Conservation (phyloP, 2,329 filamentous ascomycete genomes). For the Exophiala phaeomuriformis region DNA sequence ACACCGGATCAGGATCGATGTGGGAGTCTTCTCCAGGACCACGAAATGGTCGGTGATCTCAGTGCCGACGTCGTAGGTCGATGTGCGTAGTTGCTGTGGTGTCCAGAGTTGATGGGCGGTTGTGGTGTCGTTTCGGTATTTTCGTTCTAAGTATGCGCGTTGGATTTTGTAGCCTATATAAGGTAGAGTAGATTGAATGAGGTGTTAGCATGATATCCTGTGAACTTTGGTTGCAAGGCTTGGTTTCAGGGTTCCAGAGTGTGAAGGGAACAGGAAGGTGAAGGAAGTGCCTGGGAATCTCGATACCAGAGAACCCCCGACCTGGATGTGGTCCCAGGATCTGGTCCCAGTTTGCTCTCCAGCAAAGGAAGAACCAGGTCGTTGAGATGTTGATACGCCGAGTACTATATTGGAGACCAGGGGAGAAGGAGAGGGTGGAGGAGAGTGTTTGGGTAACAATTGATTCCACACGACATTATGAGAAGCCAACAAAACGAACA, state of each 20-base stretch:
- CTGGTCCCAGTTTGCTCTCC: too few relatives aligned
- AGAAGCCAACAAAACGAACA: background rate
- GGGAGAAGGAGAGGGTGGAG: too few relatives aligned
- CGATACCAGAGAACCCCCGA: too few relatives aligned
- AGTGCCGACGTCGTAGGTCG: constrained; percentile 56
- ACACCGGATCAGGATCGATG: constrained; percentile 56
- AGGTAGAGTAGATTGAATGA: background rate
- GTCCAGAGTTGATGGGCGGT: constrained; percentile 54
- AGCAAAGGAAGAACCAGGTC: too few relatives aligned
- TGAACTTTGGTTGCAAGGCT: background rate
- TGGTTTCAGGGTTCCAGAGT: too few relatives aligned
- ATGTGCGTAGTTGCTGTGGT: constrained; percentile 47
- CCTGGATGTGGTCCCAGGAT: too few relatives aligned
- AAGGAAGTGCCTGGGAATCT: too few relatives aligned
- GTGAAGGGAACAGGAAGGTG: too few relatives aligned
- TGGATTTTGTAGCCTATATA: constrained; percentile 41
- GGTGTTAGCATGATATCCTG: background rate
- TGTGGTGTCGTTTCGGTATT: constrained; percentile 24
- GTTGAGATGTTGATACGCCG: too few relatives aligned
- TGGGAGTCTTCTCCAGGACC: constrained; percentile 57
- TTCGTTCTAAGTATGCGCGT: constrained; percentile 17
- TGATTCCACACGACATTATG: too few relatives aligned
- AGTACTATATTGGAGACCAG: too few relatives aligned
- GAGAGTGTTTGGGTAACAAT: too few relatives aligned
- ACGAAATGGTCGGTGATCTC: constrained; percentile 65